Evolutionary conservation across 2,329 filamentous ascomycete species (phyloP).

Genomic region (Botrytis sinoallii): DNA sequence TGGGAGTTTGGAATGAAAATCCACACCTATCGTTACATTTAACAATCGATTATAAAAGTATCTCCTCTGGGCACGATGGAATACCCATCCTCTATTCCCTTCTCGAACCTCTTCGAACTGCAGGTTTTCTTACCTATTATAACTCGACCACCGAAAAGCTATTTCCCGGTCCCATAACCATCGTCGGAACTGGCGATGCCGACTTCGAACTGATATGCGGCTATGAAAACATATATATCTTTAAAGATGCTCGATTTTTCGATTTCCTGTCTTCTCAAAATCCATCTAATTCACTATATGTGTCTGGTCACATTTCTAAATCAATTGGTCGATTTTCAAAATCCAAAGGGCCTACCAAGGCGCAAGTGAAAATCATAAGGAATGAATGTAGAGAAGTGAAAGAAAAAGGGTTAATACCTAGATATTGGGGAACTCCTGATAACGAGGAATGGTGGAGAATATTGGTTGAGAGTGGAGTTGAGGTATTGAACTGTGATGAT

Average conservation of each 20-base stretch:
- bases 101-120: conserved; percentile 42
- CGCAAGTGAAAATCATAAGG: conserved; percentile 30
- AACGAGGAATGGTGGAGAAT: conserved; percentile 42
- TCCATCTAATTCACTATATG: conserved; percentile 33
- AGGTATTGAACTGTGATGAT: conserved; percentile 45
- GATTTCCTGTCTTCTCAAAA: conserved; percentile 14
- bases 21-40: conserved; percentile 37
- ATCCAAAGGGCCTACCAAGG: conserved; percentile 10
- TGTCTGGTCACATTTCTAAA: conserved; percentile 21
- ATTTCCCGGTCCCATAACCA: conserved; percentile 43
- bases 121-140: conserved; percentile 39
- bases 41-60: conserved; percentile 51
- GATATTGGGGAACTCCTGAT: conserved; percentile 45
- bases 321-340: conserved; percentile 25
- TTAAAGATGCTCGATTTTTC: conserved; percentile 47
- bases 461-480: conserved; percentile 40
- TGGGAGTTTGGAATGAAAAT: conserved; percentile 29
- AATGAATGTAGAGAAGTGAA: conserved; percentile 37
- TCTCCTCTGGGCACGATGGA: conserved; percentile 29
- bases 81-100: conserved; percentile 41
- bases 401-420: conserved; percentile 40
- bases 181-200: conserved; percentile 49
- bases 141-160: conserved; percentile 39
- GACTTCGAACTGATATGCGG: conserved; percentile 39
- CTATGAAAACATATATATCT: conserved; percentile 44